Base-by-base conservation (phyloP, 2,329 filamentous ascomycete species). In the Cytospora piceae region DNA sequence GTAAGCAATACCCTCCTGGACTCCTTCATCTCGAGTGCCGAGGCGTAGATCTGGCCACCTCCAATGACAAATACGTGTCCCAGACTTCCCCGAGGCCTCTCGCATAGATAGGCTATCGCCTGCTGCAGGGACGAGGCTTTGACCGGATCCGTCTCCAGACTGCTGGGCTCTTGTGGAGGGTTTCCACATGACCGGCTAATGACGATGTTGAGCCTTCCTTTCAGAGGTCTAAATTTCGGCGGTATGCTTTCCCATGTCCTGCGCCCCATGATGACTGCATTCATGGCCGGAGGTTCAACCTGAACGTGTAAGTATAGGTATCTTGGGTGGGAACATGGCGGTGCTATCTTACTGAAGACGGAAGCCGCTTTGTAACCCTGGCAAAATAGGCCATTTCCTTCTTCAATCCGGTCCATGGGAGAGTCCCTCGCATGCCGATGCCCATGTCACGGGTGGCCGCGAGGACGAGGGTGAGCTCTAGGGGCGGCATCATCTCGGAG, bases 231-330 rank as follows among this genome's bases (percentile, higher is more conserved):
- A 75, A 95, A 93, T 60, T 83, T 85, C 8, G 82, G 74, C 2
- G 95, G 94, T 67, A 99, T 94, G 69, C 89, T 93, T 61, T 96
- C 93, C 90, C 94, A 99, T 0, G 95, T 99, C 78, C 96, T 97
- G 74, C 95, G 91, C 67, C 95, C 95, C 95, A 99, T 99, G 71
- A 99, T 90, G 60, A 98, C 92, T 22, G 92, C 91, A 76, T 94
- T 94, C 70, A 80, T 65, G 52, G 79, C 71, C 0, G 74, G 69
- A 9, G 77, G 65, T 2, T 77, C 71, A 4, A 73, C 67, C 77
- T 79, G 58, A 11, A 56, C 27, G 56, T 32, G 39, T 66, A 24
- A 60, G 62, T 27, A 34, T n/a, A 32, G 17, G 1, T 8, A 1
- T 37, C 29, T 39, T 8, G 34, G 27, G 15, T 57, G 15, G 64